Percentiles rank a stretch among this genome's conserved stretches.
Conservation (phyloP, 768 basidiomycete genomes). For the Auriscalpium orientale region DNA sequence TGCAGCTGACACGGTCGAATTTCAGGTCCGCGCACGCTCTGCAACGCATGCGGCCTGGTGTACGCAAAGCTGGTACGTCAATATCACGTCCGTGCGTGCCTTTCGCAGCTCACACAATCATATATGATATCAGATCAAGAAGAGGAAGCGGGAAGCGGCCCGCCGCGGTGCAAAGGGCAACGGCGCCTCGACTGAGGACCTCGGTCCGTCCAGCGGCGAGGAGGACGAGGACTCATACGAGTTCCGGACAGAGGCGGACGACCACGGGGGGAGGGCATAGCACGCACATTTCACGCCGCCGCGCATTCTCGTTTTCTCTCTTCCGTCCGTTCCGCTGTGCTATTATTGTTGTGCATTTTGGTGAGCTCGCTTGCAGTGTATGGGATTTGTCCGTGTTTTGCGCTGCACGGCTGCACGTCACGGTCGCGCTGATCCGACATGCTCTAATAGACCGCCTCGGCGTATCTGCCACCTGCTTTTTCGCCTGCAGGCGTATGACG, state of each 20-base stretch:
- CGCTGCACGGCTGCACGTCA: conserved; percentile 10
- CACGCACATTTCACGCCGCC: not conserved
- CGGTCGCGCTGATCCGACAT: conserved; percentile 15
- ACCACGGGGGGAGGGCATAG: conserved; percentile 7
- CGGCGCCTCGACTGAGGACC: conserved; percentile 2
- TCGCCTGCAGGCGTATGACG: no score
- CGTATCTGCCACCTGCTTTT: not conserved
- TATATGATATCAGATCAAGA: conserved; percentile 13
- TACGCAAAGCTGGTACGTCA: conserved; percentile 70
- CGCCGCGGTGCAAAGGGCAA: conserved; percentile 8
- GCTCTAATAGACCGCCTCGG: conserved; percentile 10
- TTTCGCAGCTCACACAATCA: not conserved
- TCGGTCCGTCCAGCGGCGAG: conserved; percentile 13
- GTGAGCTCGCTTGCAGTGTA: conserved; percentile 17
- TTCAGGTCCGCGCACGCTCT: conserved; percentile 71
- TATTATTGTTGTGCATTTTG: conserved; percentile 20
- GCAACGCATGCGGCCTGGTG: conserved; percentile 82
- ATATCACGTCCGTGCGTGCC: conserved; percentile 1
- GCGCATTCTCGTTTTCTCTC: not conserved
- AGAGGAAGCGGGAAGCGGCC: conserved; percentile 15
- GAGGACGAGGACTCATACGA: conserved; percentile 15
- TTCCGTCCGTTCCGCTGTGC: conserved; percentile 11
- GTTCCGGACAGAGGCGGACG: conserved; percentile 13
- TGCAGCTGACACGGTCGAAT: conserved; percentile 12
- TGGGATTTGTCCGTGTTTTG: not conserved